A percentile compares a stretch with the other conserved stretches of the same genome.
phyloP scores from a whole-genome alignment of 1,139 yeast species.

The Geotrichum aggregatum region DNA sequence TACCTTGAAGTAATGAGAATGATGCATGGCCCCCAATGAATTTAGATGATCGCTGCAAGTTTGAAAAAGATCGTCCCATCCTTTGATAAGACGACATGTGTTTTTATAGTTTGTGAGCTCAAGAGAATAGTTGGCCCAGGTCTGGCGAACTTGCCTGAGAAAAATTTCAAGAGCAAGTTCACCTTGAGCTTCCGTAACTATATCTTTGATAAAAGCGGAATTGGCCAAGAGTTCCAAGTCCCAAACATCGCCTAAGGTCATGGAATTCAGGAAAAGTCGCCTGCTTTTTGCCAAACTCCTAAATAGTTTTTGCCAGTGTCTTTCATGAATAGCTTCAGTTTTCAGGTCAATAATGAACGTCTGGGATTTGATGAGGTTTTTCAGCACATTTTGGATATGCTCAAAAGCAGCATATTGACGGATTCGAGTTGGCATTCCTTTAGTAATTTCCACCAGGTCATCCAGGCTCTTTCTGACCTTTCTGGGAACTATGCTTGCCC shows the following conservation, averaged over 20 bases:
- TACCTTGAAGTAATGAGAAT: conserved; percentile 57
- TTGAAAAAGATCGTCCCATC: conserved; percentile 65
- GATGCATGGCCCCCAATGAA: conserved; percentile 64
- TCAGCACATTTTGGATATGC: conserved; percentile 49
- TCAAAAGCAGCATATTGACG: conserved; percentile 71
- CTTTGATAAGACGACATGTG: conserved; percentile 55
- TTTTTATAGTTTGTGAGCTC: conserved; percentile 55
- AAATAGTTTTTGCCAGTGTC: conserved; percentile 68
- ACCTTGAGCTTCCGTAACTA: conserved; percentile 64
- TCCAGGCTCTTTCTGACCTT: conserved; percentile 52
- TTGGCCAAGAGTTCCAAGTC: conserved; percentile 50
- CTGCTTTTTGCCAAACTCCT: conserved; percentile 32
- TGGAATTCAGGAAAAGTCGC: conserved; percentile 28
- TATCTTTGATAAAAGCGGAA: conserved; percentile 46
- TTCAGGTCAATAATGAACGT: conserved; percentile 50
- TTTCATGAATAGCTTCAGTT: conserved; percentile 53
- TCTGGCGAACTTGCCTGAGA: conserved; percentile 43
- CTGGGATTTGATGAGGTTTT: conserved; percentile 42
- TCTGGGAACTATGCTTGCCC: conserved; percentile 52
- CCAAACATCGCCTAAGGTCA: conserved; percentile 61
- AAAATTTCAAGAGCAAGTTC: conserved; percentile 65
- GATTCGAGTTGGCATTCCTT: conserved; percentile 54
- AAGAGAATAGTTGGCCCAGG: conserved; percentile 45
- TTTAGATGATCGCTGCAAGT: conserved; percentile 59
- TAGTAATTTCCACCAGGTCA: conserved; percentile 46